Evolutionary conservation across 306 rosid species (phyloP).

Genomic region (Begonia masoniana): DNA sequence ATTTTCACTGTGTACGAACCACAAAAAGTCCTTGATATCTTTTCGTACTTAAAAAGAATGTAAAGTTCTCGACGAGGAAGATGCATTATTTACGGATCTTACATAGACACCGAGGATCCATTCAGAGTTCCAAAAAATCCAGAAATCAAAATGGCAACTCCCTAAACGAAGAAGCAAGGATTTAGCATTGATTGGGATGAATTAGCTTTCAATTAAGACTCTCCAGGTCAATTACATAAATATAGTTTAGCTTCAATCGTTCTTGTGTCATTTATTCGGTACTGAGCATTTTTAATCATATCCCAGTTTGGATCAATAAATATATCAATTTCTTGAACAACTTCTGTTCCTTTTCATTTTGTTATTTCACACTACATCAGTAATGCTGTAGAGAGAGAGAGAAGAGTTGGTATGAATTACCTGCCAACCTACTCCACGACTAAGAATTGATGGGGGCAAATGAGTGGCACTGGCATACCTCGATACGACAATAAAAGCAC

Average conservation of each 20-base stretch:
- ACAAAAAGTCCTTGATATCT: constrained; percentile 13
- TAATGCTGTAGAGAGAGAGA: no score
- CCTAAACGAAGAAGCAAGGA: constrained; percentile 26
- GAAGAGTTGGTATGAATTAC: constrained; percentile 18
- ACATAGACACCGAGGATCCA: constrained; percentile 95
- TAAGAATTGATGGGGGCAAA: constrained; percentile 78
- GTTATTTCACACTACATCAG: no score
- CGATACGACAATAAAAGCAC: constrained; percentile 69
- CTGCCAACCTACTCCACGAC: constrained; percentile 99
- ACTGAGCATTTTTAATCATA: no score
- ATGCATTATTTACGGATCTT: constrained; percentile 21
- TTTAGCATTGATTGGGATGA: no score
- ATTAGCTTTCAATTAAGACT: no score
- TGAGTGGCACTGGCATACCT: constrained; percentile 92
- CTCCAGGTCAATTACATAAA: no score
- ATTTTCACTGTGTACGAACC: constrained; percentile 50
- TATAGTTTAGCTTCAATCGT: no score
- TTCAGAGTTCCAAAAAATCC: constrained; percentile 85
- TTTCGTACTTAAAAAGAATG: neutral
- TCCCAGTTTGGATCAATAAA: no score
- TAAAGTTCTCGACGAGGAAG: constrained; percentile 8
- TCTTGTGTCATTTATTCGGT: no score
- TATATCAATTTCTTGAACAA: no score
- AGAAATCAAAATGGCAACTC: constrained; percentile 82
- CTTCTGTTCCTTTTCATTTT: no score